Percentiles rank a stretch among this genome's conserved stretches.
These are phyloP conservation scores for Fragaria ananassa DNA, from an alignment of 306 rosid species.

Conservation along the genomic window DNA sequence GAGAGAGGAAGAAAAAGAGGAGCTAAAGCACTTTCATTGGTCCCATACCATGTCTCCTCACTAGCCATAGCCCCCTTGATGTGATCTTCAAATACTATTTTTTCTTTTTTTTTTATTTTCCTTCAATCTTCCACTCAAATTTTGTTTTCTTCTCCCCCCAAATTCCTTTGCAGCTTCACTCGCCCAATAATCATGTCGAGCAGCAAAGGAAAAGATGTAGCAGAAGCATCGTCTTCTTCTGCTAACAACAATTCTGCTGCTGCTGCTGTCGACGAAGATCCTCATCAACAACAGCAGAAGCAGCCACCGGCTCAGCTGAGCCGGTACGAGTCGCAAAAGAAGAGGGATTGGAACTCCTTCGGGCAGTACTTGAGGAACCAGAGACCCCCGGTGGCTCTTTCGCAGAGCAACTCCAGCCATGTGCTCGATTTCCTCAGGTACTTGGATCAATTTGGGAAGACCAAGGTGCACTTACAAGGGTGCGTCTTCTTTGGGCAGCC, in stretches of 20 bases:
- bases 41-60: slow-evolving; percentile 58
- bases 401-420: slow-evolving; percentile 46
- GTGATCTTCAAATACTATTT: slow-evolving; percentile 27
- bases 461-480: slow-evolving; percentile 55
- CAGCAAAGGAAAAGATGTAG: slow-evolving; percentile 45
- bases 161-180: slow-evolving; percentile 8
- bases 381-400: slow-evolving; percentile 48
- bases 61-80: slow-evolving; percentile 31
- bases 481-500: slow-evolving; percentile 56
- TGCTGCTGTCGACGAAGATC: not conserved
- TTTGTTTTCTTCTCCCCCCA: slow-evolving; percentile 18
- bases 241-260: slow-evolving; percentile 3
- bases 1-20: slow-evolving; percentile 38
- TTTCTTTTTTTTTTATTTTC: not conserved
- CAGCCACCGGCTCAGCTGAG: slow-evolving; percentile 35
- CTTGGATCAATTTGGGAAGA: slow-evolving; percentile 58
- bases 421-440: slow-evolving; percentile 52
- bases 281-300: slow-evolving; percentile 5
- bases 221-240: slow-evolving; percentile 47
- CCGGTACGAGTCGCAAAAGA: slow-evolving; percentile 57
- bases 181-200: slow-evolving; percentile 26
- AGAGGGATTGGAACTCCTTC: slow-evolving; percentile 59
- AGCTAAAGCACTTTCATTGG: slow-evolving; percentile 46
- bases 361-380: slow-evolving; percentile 63
- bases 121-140: slow-evolving; percentile 15